These are phyloP conservation scores for Cercospora janseana DNA, from an alignment of 2,329 filamentous ascomycete species.

Conservation along the genomic window DNA sequence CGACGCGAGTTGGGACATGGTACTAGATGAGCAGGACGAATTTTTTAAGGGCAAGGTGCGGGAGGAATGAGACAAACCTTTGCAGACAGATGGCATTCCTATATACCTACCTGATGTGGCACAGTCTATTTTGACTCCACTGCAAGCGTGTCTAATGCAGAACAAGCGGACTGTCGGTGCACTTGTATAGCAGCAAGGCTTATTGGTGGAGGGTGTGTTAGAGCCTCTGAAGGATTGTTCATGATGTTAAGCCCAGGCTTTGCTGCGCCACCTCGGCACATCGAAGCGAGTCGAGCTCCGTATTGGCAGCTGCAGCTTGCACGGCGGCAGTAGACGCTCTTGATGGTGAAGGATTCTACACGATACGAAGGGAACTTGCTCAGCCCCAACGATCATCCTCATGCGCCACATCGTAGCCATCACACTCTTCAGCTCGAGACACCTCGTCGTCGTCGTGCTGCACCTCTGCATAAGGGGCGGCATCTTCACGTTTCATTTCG, in stretches of 20 bases:
- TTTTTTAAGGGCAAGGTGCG: neutral
- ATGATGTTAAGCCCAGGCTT: slow-evolving; percentile 8
- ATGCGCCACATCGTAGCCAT: slow-evolving; percentile 26
- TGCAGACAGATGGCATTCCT: slow-evolving; percentile 2
- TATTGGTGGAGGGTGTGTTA: neutral
- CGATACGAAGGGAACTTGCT: neutral
- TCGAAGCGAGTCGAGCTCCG: slow-evolving; percentile 5
- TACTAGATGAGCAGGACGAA: neutral
- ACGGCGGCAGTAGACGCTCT: too few species aligned
- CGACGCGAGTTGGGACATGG: slow-evolving; percentile 23
- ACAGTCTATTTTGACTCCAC: slow-evolving; percentile 5
- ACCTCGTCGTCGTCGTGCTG: slow-evolving; percentile 9
- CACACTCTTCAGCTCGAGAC: neutral
- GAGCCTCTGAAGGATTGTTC: slow-evolving; percentile 9
- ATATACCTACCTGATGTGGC: slow-evolving; percentile 19
- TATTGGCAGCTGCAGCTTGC: neutral
- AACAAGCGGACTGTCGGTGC: neutral
- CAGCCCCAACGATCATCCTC: slow-evolving; percentile 29
- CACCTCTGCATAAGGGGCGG: slow-evolving; percentile 1
- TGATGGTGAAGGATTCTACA: neutral
- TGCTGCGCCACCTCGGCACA: slow-evolving; percentile 11
- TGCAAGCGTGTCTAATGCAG: neutral
- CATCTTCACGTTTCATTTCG: slow-evolving; percentile 12
- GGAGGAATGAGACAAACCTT: slow-evolving; percentile 11
- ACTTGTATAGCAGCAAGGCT: neutral